phyloP scores from a whole-genome alignment of 1,284 basidiomycete species.

The Takashimella tepidaria region DNA sequence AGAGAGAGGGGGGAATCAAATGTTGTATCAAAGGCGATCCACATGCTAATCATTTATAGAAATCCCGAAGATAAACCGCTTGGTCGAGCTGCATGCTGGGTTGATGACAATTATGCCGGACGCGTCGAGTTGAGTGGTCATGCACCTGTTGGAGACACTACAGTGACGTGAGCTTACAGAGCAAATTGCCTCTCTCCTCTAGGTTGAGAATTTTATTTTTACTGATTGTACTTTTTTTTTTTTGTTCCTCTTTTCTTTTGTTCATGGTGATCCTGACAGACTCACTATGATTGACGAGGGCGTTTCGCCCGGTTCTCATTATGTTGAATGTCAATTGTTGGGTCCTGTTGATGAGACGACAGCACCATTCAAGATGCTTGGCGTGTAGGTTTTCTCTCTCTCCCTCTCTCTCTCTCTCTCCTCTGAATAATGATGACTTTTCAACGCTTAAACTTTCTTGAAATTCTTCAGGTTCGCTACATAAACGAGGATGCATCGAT shows the following conservation, averaged over 20 bases:
- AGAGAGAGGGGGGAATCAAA: not conserved
- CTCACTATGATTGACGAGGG: slow-evolving; percentile 70
- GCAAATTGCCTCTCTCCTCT: not conserved
- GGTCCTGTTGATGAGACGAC: slow-evolving; percentile 62
- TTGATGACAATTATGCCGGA: slow-evolving; percentile 52
- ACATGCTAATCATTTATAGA: not conserved
- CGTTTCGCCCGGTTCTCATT: slow-evolving; percentile 73
- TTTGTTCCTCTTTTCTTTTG: not conserved
- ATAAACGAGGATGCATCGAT: too few relatives aligned
- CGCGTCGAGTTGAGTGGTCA: slow-evolving; percentile 50
- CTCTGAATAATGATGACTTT: not conserved
- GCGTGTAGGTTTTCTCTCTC: slow-evolving; percentile 51
- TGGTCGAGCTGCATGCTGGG: slow-evolving; percentile 53
- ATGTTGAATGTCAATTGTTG: slow-evolving; percentile 71
- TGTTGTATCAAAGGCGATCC: not conserved
- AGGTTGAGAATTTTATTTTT: not conserved
- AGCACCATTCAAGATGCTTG: slow-evolving; percentile 75
- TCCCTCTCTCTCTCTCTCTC: not conserved
- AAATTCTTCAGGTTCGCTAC: not conserved
- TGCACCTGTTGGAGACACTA: slow-evolving; percentile 47
- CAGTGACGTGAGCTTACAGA: slow-evolving; percentile 50
- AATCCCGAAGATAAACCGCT: slow-evolving; percentile 47
- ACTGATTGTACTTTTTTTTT: slow-evolving; percentile 5
- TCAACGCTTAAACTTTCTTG: not conserved
- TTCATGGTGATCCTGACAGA: too few relatives aligned